Base-by-base conservation (phyloP, 176 grass and related monocot species). In the Puya raimondii region DNA sequence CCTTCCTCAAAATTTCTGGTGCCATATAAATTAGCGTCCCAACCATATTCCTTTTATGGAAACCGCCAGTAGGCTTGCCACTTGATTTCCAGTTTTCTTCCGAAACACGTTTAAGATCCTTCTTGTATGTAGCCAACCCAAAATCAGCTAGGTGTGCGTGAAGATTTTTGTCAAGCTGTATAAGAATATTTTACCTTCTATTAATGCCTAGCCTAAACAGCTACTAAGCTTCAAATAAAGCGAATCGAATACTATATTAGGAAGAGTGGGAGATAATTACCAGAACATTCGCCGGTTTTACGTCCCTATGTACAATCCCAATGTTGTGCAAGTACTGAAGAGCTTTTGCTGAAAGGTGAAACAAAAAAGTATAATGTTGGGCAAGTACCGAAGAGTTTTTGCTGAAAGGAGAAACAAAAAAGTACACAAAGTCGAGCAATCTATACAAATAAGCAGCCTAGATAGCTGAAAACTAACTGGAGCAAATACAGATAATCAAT, bases 11-110 rank as follows among this genome's bases (percentile, higher is more conserved):
- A 85, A 97, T 90, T 88, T 97, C 89, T 67, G 94, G 94, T 72
- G 94, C 94, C 89, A 97, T 92, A 78, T 97, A 97, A 68, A 97
- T 97, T 69, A 97, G 74, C 72, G 94, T 97, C 48, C 89, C 94
- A 49, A 97, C 89, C 94, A 92, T 97, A 77, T 92, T 90, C 69
- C 72, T 97, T 85, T 97, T 97, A 76, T 92, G 78, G 70, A 97
- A 97, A 76, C 94, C 94, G 74, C 94, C 94, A 33, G 89, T 97
- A 51, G 94, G 94, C 65, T 92, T 97, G 71, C 94, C 94, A 73
- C 86, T 81, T 63, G 89, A 92, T 85, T 80, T 92, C 94, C 94
- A 97, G 80, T 92, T 97, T 71, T 87, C 77, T 73, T 74, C 82
- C n/a, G 86, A 97, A 79, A 92, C 69, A 59, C 42, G 68, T 70